phyloP scores from a whole-genome alignment of 2,329 filamentous ascomycete genomes.

The Sodiomyces alkalinus region DNA sequence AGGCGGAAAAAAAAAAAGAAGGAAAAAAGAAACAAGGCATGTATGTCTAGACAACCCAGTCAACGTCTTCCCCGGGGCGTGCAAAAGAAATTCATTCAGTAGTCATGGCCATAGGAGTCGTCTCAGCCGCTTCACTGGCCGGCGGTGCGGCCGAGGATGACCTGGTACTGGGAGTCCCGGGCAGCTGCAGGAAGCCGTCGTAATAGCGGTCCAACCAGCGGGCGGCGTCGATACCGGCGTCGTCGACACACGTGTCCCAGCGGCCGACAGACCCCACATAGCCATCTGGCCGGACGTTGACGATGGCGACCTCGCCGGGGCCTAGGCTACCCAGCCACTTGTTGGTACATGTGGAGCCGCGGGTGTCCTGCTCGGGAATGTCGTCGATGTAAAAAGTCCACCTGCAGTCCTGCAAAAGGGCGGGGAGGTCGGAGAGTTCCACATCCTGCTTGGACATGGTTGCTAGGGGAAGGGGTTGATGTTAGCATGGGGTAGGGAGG shows the following conservation, averaged over 20 bases:
- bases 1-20: too few species aligned
- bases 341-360: slow-evolving; percentile 39
- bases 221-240: slow-evolving; percentile 34
- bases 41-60: too few species aligned
- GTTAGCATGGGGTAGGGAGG: slow-evolving; percentile 6
- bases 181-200: slow-evolving; percentile 36
- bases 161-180: too few species aligned
- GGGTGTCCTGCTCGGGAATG: slow-evolving; percentile 37
- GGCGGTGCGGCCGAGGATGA: too few species aligned
- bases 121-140: too few species aligned
- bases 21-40: too few species aligned
- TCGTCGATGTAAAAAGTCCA: slow-evolving; percentile 65
- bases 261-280: slow-evolving; percentile 52
- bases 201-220: slow-evolving; percentile 41
- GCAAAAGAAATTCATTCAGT: too few species aligned
- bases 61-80: too few species aligned
- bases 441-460: slow-evolving; percentile 46
- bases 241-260: slow-evolving; percentile 35
- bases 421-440: slow-evolving; percentile 50
- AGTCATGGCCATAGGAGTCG: too few species aligned
- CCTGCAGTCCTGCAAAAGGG: slow-evolving; percentile 44
- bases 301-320: slow-evolving; percentile 42
- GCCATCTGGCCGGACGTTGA: slow-evolving; percentile 58
- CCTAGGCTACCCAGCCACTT: slow-evolving; percentile 53
- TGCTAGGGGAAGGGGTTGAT: slow-evolving; percentile 21